These are phyloP conservation scores for Suhomyces ambrosiae DNA, from an alignment of 1,139 yeast species.

Conservation along the genomic window DNA sequence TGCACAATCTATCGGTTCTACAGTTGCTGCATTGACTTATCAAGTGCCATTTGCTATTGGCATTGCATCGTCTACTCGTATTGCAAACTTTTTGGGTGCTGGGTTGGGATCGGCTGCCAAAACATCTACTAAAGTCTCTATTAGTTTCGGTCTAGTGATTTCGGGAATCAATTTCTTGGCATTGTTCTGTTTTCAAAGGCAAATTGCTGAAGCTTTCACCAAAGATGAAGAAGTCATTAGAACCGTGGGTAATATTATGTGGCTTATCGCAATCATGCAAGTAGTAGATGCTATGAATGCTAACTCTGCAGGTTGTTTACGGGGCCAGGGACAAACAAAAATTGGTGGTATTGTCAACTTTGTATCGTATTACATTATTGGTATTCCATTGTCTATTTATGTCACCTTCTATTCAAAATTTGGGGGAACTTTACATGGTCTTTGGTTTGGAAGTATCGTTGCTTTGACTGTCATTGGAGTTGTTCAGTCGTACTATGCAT, in stretches of 20 bases:
- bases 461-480: conserved; percentile 55
- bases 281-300: conserved; percentile 60
- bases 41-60: conserved; percentile 63
- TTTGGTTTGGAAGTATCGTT: conserved; percentile 56
- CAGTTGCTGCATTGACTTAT: conserved; percentile 54
- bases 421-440: conserved; percentile 50
- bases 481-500: conserved; percentile 51
- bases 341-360: conserved; percentile 61
- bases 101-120: conserved; percentile 50
- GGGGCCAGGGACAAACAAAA: conserved; percentile 63
- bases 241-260: conserved; percentile 46
- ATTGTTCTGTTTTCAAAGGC: conserved; percentile 38
- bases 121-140: conserved; percentile 47
- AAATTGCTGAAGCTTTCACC: conserved; percentile 44
- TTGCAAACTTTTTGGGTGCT: conserved; percentile 62
- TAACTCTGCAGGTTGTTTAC: conserved; percentile 59
- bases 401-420: conserved; percentile 50
- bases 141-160: conserved; percentile 45
- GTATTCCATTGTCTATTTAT: conserved; percentile 52
- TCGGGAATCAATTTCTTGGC: conserved; percentile 44
- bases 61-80: conserved; percentile 60
- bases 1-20: conserved; percentile 59
- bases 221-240: conserved; percentile 45
- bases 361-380: conserved; percentile 53
- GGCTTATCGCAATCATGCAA: conserved; percentile 58